phyloP scores from a whole-genome alignment of 2,329 filamentous ascomycete species.

The Acrodontium crateriforme region DNA sequence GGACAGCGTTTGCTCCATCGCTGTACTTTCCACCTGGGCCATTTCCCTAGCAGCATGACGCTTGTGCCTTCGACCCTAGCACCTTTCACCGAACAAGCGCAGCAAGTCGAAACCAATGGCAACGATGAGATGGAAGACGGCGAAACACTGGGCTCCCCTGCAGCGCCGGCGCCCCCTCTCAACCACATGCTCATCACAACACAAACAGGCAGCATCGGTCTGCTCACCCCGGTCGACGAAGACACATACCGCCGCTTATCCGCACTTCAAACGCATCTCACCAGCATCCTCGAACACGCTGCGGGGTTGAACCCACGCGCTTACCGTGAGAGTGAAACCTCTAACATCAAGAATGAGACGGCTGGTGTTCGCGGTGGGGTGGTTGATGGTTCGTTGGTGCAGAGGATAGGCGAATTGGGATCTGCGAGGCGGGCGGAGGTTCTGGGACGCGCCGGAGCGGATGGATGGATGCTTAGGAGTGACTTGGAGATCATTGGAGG shows the following conservation, averaged over 20 bases:
- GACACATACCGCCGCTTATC: slow-evolving; percentile 70
- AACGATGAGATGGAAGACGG: slow-evolving; percentile 20
- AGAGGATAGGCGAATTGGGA: slow-evolving; percentile 62
- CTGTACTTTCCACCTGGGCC: slow-evolving; percentile 75
- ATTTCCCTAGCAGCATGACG: slow-evolving; percentile 60
- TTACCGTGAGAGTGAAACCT: slow-evolving; percentile 46
- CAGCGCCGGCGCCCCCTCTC: slow-evolving; percentile 10
- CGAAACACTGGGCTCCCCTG: too few species aligned
- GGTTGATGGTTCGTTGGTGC: slow-evolving; percentile 64
- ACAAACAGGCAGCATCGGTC: slow-evolving; percentile 59
- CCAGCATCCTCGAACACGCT: slow-evolving; percentile 59
- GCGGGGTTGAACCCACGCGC: slow-evolving; percentile 74
- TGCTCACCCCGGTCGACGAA: slow-evolving; percentile 67
- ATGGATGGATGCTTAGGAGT: slow-evolving; percentile 51
- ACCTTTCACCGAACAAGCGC: slow-evolving; percentile 29
- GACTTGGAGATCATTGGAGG: slow-evolving; percentile 56
- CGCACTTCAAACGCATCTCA: slow-evolving; percentile 66
- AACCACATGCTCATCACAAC: slow-evolving; percentile 56
- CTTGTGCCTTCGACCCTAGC: slow-evolving; percentile 54
- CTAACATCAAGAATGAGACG: slow-evolving; percentile 28
- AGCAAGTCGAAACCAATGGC: slow-evolving; percentile 2
- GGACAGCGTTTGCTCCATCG: slow-evolving; percentile 77
- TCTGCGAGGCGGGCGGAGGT: slow-evolving; percentile 60
- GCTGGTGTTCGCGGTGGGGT: slow-evolving; percentile 45
- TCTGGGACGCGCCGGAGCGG: slow-evolving; percentile 56